These are phyloP conservation scores for Daucus carota DNA, from an alignment of 129 eudicot species.

Conservation along the genomic window DH1_v3.0 NC_030383.2:36328001-36328500, in stretches of 20 bases:
- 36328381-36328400: slow-evolving; percentile 38
- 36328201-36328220: slow-evolving; percentile 38
- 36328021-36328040: background rate
- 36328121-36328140: background rate
- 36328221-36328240: slow-evolving; percentile 46
- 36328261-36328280: slow-evolving; percentile 26
- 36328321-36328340: slow-evolving; percentile 7
- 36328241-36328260: slow-evolving; percentile 28
- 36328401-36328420: slow-evolving; percentile 38
- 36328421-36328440: slow-evolving; percentile 54
- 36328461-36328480: background rate
- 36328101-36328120: slow-evolving; percentile 52
- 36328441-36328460: slow-evolving; percentile 1
- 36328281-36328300: slow-evolving; percentile 7
- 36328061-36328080: slow-evolving; percentile 54
- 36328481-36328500: background rate
- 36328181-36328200: slow-evolving; percentile 66
- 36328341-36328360: slow-evolving; percentile 45
- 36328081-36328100: slow-evolving; percentile 67
- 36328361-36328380: slow-evolving; percentile 59
- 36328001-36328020: background rate
- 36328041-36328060: slow-evolving; percentile 49
- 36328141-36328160: background rate
- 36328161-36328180: background rate
- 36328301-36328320: background rate